Conservation (phyloP, 139 green algal genomes). For the Microglena sp. region DNA sequence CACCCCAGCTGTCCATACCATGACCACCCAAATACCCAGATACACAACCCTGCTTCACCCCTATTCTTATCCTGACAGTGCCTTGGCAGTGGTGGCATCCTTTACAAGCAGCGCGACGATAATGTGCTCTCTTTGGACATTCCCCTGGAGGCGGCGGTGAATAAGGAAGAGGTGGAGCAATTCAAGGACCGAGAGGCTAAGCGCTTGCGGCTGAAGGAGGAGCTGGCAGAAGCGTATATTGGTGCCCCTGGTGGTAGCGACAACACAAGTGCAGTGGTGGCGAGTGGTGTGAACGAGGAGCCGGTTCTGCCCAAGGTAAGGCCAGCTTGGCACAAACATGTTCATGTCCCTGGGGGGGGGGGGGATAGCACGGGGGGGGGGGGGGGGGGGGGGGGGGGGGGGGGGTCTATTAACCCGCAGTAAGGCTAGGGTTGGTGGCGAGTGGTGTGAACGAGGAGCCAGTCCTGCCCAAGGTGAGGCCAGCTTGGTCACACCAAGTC, state of each 20-base stretch:
- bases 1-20: too few relatives aligned
- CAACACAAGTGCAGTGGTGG: background rate
- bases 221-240: constrained; percentile 49
- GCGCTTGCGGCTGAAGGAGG: constrained; percentile 53
- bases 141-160: constrained; percentile 78
- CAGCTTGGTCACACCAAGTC: too few relatives aligned
- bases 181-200: constrained; percentile 58
- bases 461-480: constrained; percentile 19
- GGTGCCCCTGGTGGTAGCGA: constrained; percentile 5
- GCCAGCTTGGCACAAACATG: too few relatives aligned
- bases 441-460: constrained; percentile 17
- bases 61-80: too few relatives aligned
- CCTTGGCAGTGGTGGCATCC: too few relatives aligned
- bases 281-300: background rate
- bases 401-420: background rate
- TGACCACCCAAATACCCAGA: too few relatives aligned
- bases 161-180: constrained; percentile 56
- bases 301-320: too few relatives aligned
- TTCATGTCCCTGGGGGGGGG: too few relatives aligned
- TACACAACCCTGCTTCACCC: too few relatives aligned
- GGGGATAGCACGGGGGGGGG: background rate
- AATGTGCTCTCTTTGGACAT: constrained; percentile 72
- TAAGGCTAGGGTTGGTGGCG: background rate
- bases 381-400: too few relatives aligned
- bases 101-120: constrained; percentile 39